Evolutionary conservation across 768 basidiomycete genomes (phyloP).

Genomic region (Amanita pseudoporphyria): DNA sequence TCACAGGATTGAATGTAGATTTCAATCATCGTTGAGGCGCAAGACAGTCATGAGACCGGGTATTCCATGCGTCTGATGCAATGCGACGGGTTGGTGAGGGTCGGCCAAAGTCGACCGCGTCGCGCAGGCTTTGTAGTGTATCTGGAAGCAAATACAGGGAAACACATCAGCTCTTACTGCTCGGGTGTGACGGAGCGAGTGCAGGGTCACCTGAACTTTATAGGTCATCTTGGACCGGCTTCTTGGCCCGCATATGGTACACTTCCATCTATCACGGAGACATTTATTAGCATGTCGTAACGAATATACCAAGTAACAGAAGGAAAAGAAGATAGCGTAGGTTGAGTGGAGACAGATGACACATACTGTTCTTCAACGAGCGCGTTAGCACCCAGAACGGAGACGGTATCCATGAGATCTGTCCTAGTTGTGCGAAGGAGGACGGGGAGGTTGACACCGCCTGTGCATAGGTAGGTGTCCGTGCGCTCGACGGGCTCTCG

Average conservation of each 20-base stretch:
- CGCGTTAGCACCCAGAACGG: constrained; percentile 42
- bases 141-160: constrained; percentile 31
- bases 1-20: not conserved
- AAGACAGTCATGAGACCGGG: constrained; percentile 73
- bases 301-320: not conserved
- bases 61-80: constrained; percentile 50
- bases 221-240: constrained; percentile 37
- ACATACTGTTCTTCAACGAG: constrained; percentile 63
- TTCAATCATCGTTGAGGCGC: constrained; percentile 25
- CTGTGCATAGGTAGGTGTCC: constrained; percentile 47
- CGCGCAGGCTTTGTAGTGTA: constrained; percentile 53
- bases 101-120: constrained; percentile 43
- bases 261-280: constrained; percentile 44
- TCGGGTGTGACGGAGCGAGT: not conserved
- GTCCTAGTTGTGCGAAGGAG: constrained; percentile 48
- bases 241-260: constrained; percentile 48
- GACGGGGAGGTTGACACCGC: constrained; percentile 50
- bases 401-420: constrained; percentile 39
- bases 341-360: constrained; percentile 2
- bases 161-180: not conserved
- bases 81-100: constrained; percentile 50
- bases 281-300: not conserved
- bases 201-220: constrained; percentile 42
- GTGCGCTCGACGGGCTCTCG: constrained; percentile 20
- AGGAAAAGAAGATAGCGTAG: constrained; percentile 9